Evolutionary conservation across 495 filamentous ascomycete species (phyloP).

Genomic region (Pyronema omphalodes): DNA sequence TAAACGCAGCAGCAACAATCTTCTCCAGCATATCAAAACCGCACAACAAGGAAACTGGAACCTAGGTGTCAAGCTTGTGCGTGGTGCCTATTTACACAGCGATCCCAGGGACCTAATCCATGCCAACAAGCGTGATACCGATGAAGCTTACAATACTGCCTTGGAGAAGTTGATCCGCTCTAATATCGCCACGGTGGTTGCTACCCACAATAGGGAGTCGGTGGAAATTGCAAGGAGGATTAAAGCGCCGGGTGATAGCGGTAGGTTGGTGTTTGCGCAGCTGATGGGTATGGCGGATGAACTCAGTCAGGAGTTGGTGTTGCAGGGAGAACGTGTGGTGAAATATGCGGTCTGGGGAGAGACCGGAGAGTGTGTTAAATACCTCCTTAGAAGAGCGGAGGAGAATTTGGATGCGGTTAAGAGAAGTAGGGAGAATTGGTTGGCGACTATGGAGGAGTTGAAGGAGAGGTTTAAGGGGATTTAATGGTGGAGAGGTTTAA

Average conservation of each 20-base stretch:
- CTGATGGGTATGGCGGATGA: conserved; percentile 97
- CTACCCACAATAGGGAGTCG: conserved; percentile 80
- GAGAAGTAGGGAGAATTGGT: conserved; percentile 52
- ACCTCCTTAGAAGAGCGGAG: conserved; percentile 62
- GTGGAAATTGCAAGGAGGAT: conserved; percentile 40
- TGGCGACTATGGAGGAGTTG: conserved; percentile 57
- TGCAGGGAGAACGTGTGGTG: conserved; percentile 44
- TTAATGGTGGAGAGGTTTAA: not conserved
- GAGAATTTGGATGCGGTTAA: conserved; percentile 83
- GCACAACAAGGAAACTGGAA: conserved; percentile 51
- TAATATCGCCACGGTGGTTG: conserved; percentile 43
- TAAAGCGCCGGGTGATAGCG: conserved; percentile 27
- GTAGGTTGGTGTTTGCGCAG: conserved; percentile 63
- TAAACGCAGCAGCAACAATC: too few species aligned
- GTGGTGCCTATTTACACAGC: conserved; percentile 70
- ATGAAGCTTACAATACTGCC: conserved; percentile 34
- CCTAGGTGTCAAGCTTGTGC: conserved; percentile 77
- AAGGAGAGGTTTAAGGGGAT: conserved; percentile 33
- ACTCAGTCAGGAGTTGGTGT: conserved; percentile 62
- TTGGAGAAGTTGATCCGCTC: not conserved
- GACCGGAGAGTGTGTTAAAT: conserved; percentile 85
- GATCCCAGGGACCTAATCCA: conserved; percentile 67
- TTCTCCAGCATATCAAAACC: too few species aligned
- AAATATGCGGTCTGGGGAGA: conserved; percentile 90
- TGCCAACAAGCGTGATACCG: conserved; percentile 66